Evolutionary conservation across 2,329 filamentous ascomycete genomes (phyloP).

Genomic region (Huntiella abstrusa): DNA sequence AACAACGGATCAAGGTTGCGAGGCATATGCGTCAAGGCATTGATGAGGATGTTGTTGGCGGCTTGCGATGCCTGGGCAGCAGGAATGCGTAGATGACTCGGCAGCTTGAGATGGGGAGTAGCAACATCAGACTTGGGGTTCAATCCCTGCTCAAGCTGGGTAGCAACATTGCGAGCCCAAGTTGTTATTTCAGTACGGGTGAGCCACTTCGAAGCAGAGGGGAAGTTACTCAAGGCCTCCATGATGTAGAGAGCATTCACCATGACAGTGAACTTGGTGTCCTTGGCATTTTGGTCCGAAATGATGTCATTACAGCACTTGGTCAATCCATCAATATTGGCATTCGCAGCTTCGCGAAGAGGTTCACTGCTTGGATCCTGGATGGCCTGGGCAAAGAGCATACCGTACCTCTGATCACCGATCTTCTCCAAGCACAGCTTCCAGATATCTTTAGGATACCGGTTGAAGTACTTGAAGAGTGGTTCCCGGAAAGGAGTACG

Average conservation of each 20-base stretch:
- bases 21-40: conserved; percentile 55
- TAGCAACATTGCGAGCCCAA: conserved; percentile 49
- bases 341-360: conserved; percentile 55
- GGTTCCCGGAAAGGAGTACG: conserved; percentile 83
- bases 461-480: conserved; percentile 80
- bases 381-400: conserved; percentile 78
- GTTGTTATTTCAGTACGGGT: conserved; percentile 40
- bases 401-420: conserved; percentile 70
- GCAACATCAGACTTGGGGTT: conserved; percentile 21
- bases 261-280: conserved; percentile 47
- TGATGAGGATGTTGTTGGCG: conserved; percentile 69
- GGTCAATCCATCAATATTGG: conserved; percentile 55
- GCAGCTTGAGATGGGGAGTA: conserved; percentile 50
- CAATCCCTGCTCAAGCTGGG: conserved; percentile 48
- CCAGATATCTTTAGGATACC: conserved; percentile 81
- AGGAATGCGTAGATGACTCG: conserved; percentile 56
- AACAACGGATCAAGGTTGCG: conserved; percentile 72
- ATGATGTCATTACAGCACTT: conserved; percentile 44
- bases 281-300: conserved; percentile 37
- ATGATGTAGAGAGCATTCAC: conserved; percentile 80
- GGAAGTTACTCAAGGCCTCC: conserved; percentile 53
- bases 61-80: conserved; percentile 51
- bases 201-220: conserved; percentile 51
- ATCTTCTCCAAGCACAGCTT: conserved; percentile 58
- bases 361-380: conserved; percentile 54